A percentile compares a stretch with the other conserved stretches of the same genome.
These are phyloP conservation scores for Phytophthora melonis DNA, from an alignment of 352 stramenopile genomes.

Conservation along the genomic window DNA sequence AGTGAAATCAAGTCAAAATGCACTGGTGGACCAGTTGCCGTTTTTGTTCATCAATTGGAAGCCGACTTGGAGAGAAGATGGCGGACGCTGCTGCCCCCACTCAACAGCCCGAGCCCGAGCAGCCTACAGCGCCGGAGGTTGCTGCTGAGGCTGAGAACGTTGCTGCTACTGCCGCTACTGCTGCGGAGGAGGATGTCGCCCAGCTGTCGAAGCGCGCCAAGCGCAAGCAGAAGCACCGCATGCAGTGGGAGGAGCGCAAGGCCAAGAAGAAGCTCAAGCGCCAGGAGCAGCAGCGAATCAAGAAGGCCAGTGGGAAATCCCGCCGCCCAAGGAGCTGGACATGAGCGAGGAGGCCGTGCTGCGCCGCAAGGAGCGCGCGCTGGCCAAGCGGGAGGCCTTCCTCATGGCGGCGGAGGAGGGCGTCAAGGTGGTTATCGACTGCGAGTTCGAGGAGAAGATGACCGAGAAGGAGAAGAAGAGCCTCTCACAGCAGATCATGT, in stretches of 20 bases:
- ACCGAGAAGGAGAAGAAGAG: conserved; percentile 93
- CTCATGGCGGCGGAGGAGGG: conserved; percentile 89
- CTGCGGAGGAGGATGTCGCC: neutral
- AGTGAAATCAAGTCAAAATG: conserved; percentile 28
- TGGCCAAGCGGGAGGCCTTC: conserved; percentile 78
- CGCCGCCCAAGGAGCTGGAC: conserved; percentile 64
- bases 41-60: conserved; percentile 6
- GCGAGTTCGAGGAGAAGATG: conserved; percentile 95
- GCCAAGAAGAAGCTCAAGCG: conserved; percentile 87
- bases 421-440: conserved; percentile 92
- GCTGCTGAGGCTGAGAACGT: neutral
- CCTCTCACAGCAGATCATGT: conserved; percentile 95
- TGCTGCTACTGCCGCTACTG: neutral
- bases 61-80: conserved; percentile 8
- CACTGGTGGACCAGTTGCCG: conserved; percentile 22
- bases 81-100: neutral
- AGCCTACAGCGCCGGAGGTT: neutral
- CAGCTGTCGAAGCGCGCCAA: conserved; percentile 64
- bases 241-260: conserved; percentile 84
- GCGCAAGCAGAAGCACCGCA: conserved; percentile 66
- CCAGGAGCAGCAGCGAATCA: conserved; percentile 54
- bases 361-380: conserved; percentile 61
- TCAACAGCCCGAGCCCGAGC: neutral
- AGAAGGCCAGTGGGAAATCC: conserved; percentile 35
- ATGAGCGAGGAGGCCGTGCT: conserved; percentile 84